Evolutionary conservation across 352 stramenopile species (phyloP).

Genomic region (Globisporangium echinulatum): DNA sequence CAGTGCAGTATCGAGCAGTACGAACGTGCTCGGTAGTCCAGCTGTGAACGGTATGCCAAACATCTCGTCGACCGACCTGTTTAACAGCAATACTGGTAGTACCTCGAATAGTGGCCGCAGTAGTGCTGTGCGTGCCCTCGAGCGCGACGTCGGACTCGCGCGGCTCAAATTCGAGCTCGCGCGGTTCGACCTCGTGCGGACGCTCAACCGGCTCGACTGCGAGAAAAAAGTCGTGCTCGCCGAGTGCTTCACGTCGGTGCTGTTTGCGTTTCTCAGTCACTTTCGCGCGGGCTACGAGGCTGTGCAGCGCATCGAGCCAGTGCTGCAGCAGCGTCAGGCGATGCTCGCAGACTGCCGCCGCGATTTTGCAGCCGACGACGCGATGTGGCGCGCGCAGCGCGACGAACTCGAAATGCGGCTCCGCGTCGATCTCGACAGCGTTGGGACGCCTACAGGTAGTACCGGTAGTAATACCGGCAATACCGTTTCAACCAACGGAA

Average conservation of each 20-base stretch:
- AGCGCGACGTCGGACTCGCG: conserved; percentile 57
- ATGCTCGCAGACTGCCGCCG: conserved; percentile 54
- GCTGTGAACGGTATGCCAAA: conserved; percentile 3
- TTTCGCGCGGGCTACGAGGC: conserved; percentile 81
- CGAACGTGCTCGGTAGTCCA: conserved; percentile 9
- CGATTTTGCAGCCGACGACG: conserved; percentile 68
- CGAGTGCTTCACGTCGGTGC: conserved; percentile 78
- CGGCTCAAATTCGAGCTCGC: conserved; percentile 73
- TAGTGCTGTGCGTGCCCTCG: conserved; percentile 21
- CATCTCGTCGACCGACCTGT: conserved; percentile 8
- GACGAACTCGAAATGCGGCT: conserved; percentile 53
- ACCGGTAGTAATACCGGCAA: too few relatives aligned
- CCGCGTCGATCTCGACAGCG: conserved; percentile 38
- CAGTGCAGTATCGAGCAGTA: neutral
- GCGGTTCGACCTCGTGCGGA: conserved; percentile 79
- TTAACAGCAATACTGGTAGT: neutral
- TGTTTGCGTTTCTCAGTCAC: conserved; percentile 76
- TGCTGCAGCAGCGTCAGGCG: conserved; percentile 59
- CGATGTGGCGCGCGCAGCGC: conserved; percentile 68
- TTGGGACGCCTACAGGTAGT: neutral
- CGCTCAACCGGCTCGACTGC: conserved; percentile 75
- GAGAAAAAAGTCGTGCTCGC: conserved; percentile 84
- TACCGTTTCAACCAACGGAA: too few relatives aligned
- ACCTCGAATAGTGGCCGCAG: neutral
- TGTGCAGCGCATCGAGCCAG: conserved; percentile 68